Evolutionary conservation across 2,329 filamentous ascomycete species (phyloP).

Genomic region (Blastomyces parvus): DNA sequence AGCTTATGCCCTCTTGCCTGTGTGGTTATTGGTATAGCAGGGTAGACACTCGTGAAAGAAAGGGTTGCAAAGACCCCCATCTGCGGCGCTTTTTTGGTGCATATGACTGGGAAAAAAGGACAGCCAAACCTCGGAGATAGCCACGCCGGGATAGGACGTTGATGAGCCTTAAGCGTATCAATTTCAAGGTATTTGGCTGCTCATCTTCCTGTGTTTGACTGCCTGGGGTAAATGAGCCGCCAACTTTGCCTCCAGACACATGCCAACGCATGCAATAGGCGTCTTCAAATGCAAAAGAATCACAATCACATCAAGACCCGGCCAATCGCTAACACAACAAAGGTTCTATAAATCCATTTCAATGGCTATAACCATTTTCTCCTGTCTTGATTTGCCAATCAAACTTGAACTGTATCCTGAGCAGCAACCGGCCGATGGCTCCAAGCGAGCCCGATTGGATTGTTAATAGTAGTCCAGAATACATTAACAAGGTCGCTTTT

Average conservation of each 20-base stretch:
- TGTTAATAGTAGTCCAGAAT: not conserved
- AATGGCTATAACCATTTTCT: not conserved
- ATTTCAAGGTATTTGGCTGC: not conserved
- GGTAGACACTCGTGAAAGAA: not conserved
- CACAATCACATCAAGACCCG: not conserved
- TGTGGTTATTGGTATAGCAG: not conserved
- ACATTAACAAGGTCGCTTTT: not conserved
- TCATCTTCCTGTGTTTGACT: not conserved
- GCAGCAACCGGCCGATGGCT: not conserved
- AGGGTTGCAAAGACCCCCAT: not conserved
- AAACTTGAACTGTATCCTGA: not conserved
- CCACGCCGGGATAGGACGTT: no score
- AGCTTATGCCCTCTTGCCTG: no score
- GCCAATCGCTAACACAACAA: not conserved
- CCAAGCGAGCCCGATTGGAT: not conserved
- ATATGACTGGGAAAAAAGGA: not conserved
- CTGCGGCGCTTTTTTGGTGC: not conserved
- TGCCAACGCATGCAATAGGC: not conserved
- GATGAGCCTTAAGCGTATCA: not conserved
- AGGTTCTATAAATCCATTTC: not conserved
- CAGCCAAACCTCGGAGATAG: no score
- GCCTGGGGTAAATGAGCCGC: not conserved
- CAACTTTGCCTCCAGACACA: not conserved
- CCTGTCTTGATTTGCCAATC: not conserved
- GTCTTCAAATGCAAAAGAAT: not conserved